Conservation (phyloP, 1,139 yeast species). For the Eremothecium cymbalariae region DNA sequence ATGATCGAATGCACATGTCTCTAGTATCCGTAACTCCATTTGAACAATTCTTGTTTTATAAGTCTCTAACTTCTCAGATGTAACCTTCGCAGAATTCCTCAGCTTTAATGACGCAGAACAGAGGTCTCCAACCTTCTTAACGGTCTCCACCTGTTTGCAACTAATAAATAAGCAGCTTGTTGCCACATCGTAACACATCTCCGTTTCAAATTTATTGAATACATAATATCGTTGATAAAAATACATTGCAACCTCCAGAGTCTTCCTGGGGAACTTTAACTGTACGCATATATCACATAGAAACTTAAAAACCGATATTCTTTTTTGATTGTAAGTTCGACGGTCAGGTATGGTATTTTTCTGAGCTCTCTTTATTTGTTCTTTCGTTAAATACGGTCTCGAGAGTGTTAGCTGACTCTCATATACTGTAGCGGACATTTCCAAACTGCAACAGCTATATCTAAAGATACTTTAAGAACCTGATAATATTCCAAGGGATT, state of each 20-base stretch:
- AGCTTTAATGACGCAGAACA: conserved; percentile 30
- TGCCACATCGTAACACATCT: conserved; percentile 46
- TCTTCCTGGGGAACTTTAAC: conserved; percentile 58
- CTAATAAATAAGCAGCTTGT: conserved; percentile 72
- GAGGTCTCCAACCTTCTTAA: conserved; percentile 62
- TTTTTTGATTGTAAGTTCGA: conserved; percentile 42
- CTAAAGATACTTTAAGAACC: too few relatives aligned
- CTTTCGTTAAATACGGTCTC: conserved; percentile 54
- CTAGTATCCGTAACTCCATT: conserved; percentile 66
- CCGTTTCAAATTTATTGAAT: conserved; percentile 49
- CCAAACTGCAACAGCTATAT: too few relatives aligned
- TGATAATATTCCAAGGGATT: too few relatives aligned
- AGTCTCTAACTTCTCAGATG: conserved; percentile 35
- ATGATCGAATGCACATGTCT: conserved; percentile 68
- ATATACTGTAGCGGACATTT: conserved; percentile 4
- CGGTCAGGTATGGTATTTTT: conserved; percentile 45
- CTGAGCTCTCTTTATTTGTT: conserved; percentile 49
- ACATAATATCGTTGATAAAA: conserved; percentile 66
- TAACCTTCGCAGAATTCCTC: conserved; percentile 26
- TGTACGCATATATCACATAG: conserved; percentile 45
- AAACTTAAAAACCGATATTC: conserved; percentile 47
- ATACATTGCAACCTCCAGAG: conserved; percentile 59
- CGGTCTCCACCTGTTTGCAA: conserved; percentile 79
- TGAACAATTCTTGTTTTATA: conserved; percentile 48
- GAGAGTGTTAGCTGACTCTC: conserved; percentile 37